Conservation (phyloP, 306 rosid genomes). For the Benincasa hispida region DNA sequence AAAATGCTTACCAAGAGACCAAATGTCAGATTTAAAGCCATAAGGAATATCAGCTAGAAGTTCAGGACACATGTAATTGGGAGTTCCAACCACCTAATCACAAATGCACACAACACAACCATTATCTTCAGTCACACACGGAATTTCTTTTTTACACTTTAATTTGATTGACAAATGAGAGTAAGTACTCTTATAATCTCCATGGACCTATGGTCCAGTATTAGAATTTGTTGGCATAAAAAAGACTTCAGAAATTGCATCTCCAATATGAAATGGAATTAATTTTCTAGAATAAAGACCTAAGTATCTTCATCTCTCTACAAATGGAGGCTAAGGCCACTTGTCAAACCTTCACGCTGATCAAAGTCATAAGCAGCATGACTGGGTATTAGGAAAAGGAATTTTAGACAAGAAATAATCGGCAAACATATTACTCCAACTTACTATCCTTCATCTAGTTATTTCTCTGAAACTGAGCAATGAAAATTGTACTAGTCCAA, state of each 20-base stretch:
- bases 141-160: not conserved
- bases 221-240: not conserved
- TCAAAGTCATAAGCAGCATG: not conserved
- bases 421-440: not conserved
- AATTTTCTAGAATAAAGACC: not conserved
- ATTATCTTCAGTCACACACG: not conserved
- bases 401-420: not conserved
- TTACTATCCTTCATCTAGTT: not conserved
- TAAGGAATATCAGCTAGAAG: constrained; percentile 98
- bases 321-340: not conserved
- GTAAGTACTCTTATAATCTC: not conserved
- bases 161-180: not conserved
- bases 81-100: constrained; percentile 95
- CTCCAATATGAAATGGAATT: not conserved
- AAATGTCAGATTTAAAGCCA: constrained; percentile 98
- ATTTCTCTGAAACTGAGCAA: not conserved
- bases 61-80: constrained; percentile 99
- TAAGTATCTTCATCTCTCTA: not conserved
- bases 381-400: too few species aligned
- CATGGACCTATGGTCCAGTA: not conserved
- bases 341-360: not conserved
- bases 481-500: not conserved
- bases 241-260: not conserved
- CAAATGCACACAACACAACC: not conserved
- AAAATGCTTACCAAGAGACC: constrained; percentile 80